Conservation (phyloP, 129 eudicot species). For the Flaveria robusta region DNA sequence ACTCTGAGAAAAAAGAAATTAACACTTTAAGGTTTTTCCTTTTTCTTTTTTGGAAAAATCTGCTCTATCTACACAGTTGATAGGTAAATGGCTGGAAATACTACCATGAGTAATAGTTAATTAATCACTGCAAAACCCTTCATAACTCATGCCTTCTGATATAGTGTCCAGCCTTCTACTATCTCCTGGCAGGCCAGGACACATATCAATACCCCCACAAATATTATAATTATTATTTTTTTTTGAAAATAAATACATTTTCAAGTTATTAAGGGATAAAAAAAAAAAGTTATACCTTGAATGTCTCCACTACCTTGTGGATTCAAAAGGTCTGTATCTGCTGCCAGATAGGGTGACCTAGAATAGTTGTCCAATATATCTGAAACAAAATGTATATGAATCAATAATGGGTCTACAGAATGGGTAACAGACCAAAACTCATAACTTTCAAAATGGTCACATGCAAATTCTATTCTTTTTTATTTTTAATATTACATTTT, state of each 20-base stretch:
- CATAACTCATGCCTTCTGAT: conserved; percentile 70
- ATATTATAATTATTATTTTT: not conserved
- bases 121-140: conserved; percentile 67
- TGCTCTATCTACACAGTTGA: conserved; percentile 1
- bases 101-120: conserved; percentile 35
- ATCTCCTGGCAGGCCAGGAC: conserved; percentile 48
- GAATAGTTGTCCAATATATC: conserved; percentile 65
- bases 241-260: not conserved
- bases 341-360: conserved; percentile 58
- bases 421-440: not conserved
- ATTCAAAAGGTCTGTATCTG: conserved; percentile 58
- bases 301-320: conserved; percentile 47
- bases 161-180: conserved; percentile 50
- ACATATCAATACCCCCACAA: conserved; percentile 33
- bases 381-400: conserved; percentile 27
- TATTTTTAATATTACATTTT: not conserved
- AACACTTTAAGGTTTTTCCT: not conserved
- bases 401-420: not conserved
- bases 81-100: conserved; percentile 12
- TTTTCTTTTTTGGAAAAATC: not conserved
- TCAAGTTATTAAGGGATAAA: not conserved
- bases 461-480: not conserved
- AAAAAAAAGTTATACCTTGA: conserved; percentile 47
- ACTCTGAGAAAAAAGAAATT: not conserved
- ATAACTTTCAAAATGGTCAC: not conserved